Percentiles rank a stretch among this genome's conserved stretches.
Evolutionary conservation across 2,329 filamentous ascomycete species (phyloP).

Genomic region (Epichloe gansuensis): DNA sequence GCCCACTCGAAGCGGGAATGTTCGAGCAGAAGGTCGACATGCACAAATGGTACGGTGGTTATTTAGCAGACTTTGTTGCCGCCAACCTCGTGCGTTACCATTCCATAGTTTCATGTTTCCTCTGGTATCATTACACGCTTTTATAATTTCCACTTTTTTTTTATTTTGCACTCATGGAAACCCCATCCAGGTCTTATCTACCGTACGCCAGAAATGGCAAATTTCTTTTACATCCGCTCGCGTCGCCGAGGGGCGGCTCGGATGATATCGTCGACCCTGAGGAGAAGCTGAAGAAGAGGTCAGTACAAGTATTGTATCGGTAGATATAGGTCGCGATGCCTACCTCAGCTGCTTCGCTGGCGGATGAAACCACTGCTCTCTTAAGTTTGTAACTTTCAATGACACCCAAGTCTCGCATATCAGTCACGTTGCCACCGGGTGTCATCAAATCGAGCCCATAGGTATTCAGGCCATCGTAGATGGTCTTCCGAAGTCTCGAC

Average conservation of each 20-base stretch:
- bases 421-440: slow-evolving; percentile 81
- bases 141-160: background rate
- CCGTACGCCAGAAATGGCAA: background rate
- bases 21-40: background rate
- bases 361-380: slow-evolving; percentile 91
- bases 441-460: slow-evolving; percentile 83
- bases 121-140: slow-evolving; percentile 27
- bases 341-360: slow-evolving; percentile 93
- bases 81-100: slow-evolving; percentile 10
- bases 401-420: slow-evolving; percentile 92
- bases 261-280: slow-evolving; percentile 97
- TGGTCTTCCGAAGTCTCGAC: slow-evolving; percentile 78
- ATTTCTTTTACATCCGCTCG: slow-evolving; percentile 24
- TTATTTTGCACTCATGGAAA: background rate
- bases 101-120: slow-evolving; percentile 16
- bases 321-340: slow-evolving; percentile 21
- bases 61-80: slow-evolving; percentile 4
- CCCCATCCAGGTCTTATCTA: background rate
- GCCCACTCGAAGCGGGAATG: too few species aligned
- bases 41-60: background rate
- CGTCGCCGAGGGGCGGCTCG: slow-evolving; percentile 65
- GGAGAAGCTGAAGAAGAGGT: slow-evolving; percentile 49
- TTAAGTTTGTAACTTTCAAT: slow-evolving; percentile 99
- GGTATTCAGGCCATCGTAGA: slow-evolving; percentile 88
- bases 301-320: background rate